These are phyloP conservation scores for Alternaria novae-zelandiae DNA, from an alignment of 2,329 filamentous ascomycete genomes.

Conservation along the genomic window DNA sequence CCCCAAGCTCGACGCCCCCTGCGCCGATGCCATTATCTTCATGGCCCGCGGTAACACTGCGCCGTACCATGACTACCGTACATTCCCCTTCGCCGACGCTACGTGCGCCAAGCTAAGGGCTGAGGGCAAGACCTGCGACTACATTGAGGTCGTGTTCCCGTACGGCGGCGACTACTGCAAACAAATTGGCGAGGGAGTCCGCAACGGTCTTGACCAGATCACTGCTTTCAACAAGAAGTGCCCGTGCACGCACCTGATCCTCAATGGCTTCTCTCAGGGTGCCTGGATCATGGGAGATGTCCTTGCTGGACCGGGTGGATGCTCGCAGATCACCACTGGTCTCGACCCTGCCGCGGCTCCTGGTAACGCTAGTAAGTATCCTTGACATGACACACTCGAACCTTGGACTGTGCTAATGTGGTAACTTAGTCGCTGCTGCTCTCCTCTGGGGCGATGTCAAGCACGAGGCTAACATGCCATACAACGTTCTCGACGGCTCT, in stretches of 20 bases:
- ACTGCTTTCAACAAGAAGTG: slow-evolving; percentile 62
- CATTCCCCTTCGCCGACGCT: slow-evolving; percentile 27
- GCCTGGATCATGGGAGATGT: slow-evolving; percentile 66
- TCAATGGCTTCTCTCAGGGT: slow-evolving; percentile 67
- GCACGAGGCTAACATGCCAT: slow-evolving; percentile 29
- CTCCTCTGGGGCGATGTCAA: slow-evolving; percentile 33
- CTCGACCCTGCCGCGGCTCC: slow-evolving; percentile 26
- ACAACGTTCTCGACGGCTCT: slow-evolving; percentile 31
- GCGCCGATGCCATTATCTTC: slow-evolving; percentile 30
- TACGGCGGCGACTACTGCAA: slow-evolving; percentile 21
- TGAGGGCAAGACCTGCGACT: slow-evolving; percentile 33
- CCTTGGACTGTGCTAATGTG: slow-evolving; percentile 23
- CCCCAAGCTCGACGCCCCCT: slow-evolving; percentile 33
- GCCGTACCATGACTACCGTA: slow-evolving; percentile 31
- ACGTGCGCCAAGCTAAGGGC: slow-evolving; percentile 28
- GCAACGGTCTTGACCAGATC: slow-evolving; percentile 47
- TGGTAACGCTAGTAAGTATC: slow-evolving; percentile 32
- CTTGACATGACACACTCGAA: slow-evolving; percentile 21
- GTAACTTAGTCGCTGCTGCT: slow-evolving; percentile 31
- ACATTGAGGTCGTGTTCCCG: slow-evolving; percentile 29
- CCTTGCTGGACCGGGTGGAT: slow-evolving; percentile 56
- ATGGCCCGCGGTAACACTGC: slow-evolving; percentile 33
- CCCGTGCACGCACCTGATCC: slow-evolving; percentile 61
- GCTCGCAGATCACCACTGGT: slow-evolving; percentile 24
- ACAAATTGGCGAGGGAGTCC: slow-evolving; percentile 26